Evolutionary conservation across 2,329 filamentous ascomycete species (phyloP), one percentile per base, ranked within the genome.

Genomic region (Monosporascus sp.): DNA sequence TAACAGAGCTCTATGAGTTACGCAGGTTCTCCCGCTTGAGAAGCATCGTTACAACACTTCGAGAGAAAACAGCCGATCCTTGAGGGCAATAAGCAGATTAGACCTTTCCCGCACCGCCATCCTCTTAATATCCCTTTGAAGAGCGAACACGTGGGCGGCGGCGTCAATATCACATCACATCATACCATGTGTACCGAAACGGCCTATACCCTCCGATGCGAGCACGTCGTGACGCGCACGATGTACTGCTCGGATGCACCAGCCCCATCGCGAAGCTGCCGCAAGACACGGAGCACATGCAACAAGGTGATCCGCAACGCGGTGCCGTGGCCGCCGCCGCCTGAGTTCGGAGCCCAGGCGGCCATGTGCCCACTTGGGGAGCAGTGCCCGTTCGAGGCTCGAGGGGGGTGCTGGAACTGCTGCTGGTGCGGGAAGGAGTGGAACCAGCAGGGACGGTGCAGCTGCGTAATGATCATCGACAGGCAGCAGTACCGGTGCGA

Each of bases 341-440:
- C 74, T 5, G 71, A 72, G 56, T 74, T 73, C 60, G 70, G 68
- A 25, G 48, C 50, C 5, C 63, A 69, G 50, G 61, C 61, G 22
- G 72, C 73, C 47, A 70, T 72, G 54, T 80, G 77, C 57, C 74
- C 76, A 45, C 63, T 79, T 52, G 57, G 42, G 24, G 15, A 71
- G 7, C 67, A 69, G 48, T 81, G 78, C 51, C 76, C 78, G 7
- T 81, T 77, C 58, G 76, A 79, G 65, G 65, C 67, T 47, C 73
- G 74, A 53, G 73, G 76, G 52, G 70, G 78, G 34, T 72, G 65
- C 56, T 81, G 78, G 78, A 78, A 78, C 64, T 81, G 78, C 65
- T 81, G 78, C 64, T 80, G 76, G 77, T 81, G 78, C 53, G 78
- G 78, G 27, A 79, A 80, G 60, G 68, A 69, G n/a, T 74, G 74